Evolutionary conservation across 2,329 filamentous ascomycete genomes (phyloP).

Genomic region (Botrytis porri): DNA sequence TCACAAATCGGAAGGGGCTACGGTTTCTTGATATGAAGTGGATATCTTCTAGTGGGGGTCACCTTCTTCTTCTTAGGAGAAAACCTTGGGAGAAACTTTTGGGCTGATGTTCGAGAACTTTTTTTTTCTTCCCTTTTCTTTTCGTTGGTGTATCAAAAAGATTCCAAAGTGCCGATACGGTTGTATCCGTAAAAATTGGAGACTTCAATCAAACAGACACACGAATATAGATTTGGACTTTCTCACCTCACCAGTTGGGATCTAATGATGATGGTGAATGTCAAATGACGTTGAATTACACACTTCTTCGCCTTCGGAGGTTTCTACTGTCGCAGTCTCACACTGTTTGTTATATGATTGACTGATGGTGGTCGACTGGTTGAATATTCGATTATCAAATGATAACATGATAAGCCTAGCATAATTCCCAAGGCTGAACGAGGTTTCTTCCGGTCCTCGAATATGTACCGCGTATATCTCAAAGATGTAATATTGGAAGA

Average conservation of each 20-base stretch:
- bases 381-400: not conserved
- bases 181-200: not conserved
- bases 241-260: not conserved
- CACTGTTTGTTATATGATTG: not conserved
- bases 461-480: not conserved
- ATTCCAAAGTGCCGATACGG: not conserved
- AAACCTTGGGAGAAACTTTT: conserved; percentile 5
- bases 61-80: not conserved
- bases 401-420: not conserved
- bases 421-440: conserved; percentile 10
- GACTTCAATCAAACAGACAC: not conserved
- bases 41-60: not conserved
- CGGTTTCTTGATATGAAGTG: conserved; percentile 1
- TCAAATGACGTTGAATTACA: not conserved
- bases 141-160: not conserved
- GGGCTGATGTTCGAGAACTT: conserved; percentile 10
- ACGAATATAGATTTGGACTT: not conserved
- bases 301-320: not conserved
- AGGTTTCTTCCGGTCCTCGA: not conserved
- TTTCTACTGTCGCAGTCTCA: not conserved
- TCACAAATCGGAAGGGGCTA: conserved; percentile 18
- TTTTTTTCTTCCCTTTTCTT: not conserved
- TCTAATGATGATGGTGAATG: not conserved
- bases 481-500: not conserved
- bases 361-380: not conserved